These are phyloP conservation scores for Tieghemostelium lacteum DNA, from an alignment of 78 protist genomes.

Conservation along the genomic window DNA sequence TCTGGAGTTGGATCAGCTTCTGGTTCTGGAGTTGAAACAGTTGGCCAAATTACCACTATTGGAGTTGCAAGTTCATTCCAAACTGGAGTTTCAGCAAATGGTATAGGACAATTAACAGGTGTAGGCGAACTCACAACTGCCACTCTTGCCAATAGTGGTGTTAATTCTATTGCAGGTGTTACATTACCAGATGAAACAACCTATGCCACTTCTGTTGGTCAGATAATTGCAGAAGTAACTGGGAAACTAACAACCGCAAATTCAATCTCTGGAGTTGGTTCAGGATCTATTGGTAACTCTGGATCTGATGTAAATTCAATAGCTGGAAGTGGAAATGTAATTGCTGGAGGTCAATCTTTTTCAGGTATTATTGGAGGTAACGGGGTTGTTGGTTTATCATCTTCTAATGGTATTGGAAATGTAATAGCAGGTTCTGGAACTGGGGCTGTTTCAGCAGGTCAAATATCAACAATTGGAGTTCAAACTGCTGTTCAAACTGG, in stretches of 20 bases:
- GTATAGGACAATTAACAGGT: neutral
- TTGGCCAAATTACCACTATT: neutral
- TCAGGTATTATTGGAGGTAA: neutral
- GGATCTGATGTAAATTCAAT: neutral
- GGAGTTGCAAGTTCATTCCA: neutral
- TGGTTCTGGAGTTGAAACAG: neutral
- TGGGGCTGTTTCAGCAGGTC: neutral
- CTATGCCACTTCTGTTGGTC: neutral
- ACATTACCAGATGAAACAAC: neutral
- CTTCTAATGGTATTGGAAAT: neutral
- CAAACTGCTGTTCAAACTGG: neutral
- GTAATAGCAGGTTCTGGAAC: neutral
- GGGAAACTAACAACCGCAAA: neutral
- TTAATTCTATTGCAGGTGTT: neutral
- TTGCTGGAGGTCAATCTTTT: neutral
- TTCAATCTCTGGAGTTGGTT: neutral
- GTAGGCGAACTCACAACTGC: neutral
- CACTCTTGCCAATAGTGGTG: neutral
- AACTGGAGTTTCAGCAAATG: neutral
- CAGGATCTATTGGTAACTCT: neutral
- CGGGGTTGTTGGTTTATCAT: slow-evolving; percentile 9
- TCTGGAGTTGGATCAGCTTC: no score
- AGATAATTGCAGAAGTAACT: neutral
- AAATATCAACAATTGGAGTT: neutral
- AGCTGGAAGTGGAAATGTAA: neutral